A percentile compares a stretch with the other conserved stretches of the same genome.
Evolutionary conservation across 2,329 filamentous ascomycete species (phyloP).

Genomic region (Cryphonectria radicalis): DNA sequence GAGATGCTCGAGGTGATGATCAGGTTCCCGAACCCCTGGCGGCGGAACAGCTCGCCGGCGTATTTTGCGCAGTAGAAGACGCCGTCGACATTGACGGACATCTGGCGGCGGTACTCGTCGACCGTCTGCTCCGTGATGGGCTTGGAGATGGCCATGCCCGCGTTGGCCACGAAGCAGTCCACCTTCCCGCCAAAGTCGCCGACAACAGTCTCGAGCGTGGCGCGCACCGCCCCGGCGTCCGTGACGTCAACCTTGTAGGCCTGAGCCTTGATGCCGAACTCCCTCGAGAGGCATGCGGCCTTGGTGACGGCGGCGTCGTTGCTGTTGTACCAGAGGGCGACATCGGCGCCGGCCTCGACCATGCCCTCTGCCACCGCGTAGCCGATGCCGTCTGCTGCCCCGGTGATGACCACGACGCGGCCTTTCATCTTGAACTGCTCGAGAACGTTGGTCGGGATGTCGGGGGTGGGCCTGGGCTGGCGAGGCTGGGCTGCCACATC

Average conservation of each 20-base stretch:
- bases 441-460: slow-evolving; percentile 47
- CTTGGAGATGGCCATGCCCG: slow-evolving; percentile 57
- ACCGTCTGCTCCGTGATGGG: slow-evolving; percentile 57
- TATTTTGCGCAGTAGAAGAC: slow-evolving; percentile 50
- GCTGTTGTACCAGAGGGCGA: slow-evolving; percentile 46
- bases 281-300: slow-evolving; percentile 44
- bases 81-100: slow-evolving; percentile 59
- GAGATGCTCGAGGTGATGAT: slow-evolving; percentile 58
- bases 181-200: slow-evolving; percentile 45
- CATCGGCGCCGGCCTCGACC: slow-evolving; percentile 49
- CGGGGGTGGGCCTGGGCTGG: slow-evolving; percentile 44
- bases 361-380: slow-evolving; percentile 49
- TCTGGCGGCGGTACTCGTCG: slow-evolving; percentile 55
- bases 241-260: slow-evolving; percentile 53
- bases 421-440: slow-evolving; percentile 49
- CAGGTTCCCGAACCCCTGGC: slow-evolving; percentile 51
- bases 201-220: slow-evolving; percentile 41
- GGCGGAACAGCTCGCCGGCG: slow-evolving; percentile 47
- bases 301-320: slow-evolving; percentile 37
- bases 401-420: slow-evolving; percentile 49
- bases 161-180: slow-evolving; percentile 50
- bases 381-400: slow-evolving; percentile 51
- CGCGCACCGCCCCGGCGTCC: slow-evolving; percentile 41
- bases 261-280: slow-evolving; percentile 43
- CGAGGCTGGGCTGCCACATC: slow-evolving; percentile 40